These are phyloP conservation scores for Wickerhamomyces sp. DNA, from an alignment of 1,139 yeast species.

Conservation along the genomic window DNA sequence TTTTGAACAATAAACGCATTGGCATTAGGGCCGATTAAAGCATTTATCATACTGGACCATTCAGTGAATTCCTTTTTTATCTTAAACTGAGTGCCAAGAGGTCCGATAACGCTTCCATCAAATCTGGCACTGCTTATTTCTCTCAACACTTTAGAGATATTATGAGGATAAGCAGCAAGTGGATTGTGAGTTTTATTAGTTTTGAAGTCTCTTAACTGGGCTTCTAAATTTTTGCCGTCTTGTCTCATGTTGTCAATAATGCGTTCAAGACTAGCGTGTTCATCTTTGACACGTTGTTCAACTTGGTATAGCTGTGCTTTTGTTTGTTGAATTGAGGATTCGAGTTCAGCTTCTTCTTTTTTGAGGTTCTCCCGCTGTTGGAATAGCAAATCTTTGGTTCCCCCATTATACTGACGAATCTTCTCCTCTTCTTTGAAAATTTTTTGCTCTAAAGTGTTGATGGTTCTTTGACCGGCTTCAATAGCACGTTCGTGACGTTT, in stretches of 20 bases:
- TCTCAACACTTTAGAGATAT: slow-evolving; percentile 36
- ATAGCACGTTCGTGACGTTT: slow-evolving; percentile 12
- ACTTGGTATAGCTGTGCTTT: slow-evolving; percentile 7
- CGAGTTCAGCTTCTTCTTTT: slow-evolving; percentile 13
- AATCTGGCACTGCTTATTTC: slow-evolving; percentile 38
- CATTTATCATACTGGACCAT: slow-evolving; percentile 64
- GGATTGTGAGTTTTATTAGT: slow-evolving; percentile 15
- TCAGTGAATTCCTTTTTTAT: slow-evolving; percentile 49
- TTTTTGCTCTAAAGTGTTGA: slow-evolving; percentile 26
- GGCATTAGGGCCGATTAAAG: slow-evolving; percentile 41
- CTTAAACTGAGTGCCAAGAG: slow-evolving; percentile 61
- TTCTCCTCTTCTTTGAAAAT: slow-evolving; percentile 33
- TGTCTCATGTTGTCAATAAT: slow-evolving; percentile 12
- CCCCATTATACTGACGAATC: slow-evolving; percentile 37
- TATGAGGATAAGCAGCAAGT: slow-evolving; percentile 41
- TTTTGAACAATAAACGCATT: slow-evolving; percentile 65
- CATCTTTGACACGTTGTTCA: slow-evolving; percentile 4
- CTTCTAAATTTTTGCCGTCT: slow-evolving; percentile 22
- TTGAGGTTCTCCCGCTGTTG: slow-evolving; percentile 26
- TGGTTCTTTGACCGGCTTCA: slow-evolving; percentile 22
- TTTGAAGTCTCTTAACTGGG: slow-evolving; percentile 8
- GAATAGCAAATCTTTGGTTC: slow-evolving; percentile 29
- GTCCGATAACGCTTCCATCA: slow-evolving; percentile 68
- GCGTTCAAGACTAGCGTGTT: slow-evolving; percentile 11
- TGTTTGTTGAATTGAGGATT: slow-evolving; percentile 11